Conservation (phyloP, 1,284 basidiomycete species). For the Baeospora myosura region DNA sequence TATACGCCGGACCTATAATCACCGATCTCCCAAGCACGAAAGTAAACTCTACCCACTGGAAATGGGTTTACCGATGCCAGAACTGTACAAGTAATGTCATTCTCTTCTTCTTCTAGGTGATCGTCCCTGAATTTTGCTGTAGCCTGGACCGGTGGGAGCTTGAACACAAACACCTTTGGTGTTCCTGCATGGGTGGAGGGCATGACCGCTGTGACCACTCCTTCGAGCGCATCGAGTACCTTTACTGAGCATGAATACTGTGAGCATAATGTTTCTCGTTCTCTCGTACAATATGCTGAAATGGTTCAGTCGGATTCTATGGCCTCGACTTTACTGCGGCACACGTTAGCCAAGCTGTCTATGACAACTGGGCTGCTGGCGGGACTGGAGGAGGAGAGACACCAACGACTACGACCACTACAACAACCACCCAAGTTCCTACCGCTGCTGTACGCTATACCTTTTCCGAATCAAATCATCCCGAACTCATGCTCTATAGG, state of each 20-base stretch:
- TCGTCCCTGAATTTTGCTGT: background rate
- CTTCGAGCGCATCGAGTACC: constrained; percentile 27
- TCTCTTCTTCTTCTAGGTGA: background rate
- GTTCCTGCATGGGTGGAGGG: constrained; percentile 50
- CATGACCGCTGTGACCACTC: constrained; percentile 26
- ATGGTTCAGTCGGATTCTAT: constrained; percentile 46
- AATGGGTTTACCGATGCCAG: constrained; percentile 51
- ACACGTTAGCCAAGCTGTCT: constrained; percentile 37
- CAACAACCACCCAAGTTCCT: constrained; percentile 13
- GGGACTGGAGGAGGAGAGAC: constrained; percentile 28
- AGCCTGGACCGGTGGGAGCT: constrained; percentile 33
- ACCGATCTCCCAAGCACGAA: constrained; percentile 35
- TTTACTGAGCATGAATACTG: constrained; percentile 40
- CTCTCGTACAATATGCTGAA: background rate
- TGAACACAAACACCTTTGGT: constrained; percentile 32
- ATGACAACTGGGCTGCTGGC: constrained; percentile 44
- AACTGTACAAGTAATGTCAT: constrained; percentile 37
- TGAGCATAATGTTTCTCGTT: constrained; percentile 15
- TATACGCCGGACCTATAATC: constrained; percentile 36
- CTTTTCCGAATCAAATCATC: constrained; percentile 5
- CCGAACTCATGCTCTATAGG: constrained; percentile 17
- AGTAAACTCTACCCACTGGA: constrained; percentile 49
- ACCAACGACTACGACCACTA: constrained; percentile 23
- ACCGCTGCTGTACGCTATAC: constrained; percentile 27
- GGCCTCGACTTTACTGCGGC: constrained; percentile 42